These are phyloP conservation scores for Leccinum fibrillosum DNA, from an alignment of 768 basidiomycete species.

Conservation along the genomic window DNA sequence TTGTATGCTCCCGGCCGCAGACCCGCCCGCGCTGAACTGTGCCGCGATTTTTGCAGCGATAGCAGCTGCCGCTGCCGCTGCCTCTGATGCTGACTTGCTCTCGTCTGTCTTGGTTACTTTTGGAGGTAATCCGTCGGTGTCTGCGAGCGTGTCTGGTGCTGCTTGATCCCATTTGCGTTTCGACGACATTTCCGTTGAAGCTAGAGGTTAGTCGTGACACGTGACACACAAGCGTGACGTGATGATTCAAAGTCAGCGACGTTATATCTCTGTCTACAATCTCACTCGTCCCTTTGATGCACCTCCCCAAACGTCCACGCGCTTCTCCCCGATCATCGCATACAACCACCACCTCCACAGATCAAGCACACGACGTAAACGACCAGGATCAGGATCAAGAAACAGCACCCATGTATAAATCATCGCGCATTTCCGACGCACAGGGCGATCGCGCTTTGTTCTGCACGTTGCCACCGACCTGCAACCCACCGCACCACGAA, in stretches of 20 bases:
- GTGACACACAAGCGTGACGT: slow-evolving; percentile 15
- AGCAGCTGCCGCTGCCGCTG: slow-evolving; percentile 74
- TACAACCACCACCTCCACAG: slow-evolving; percentile 17
- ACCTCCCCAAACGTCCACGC: slow-evolving; percentile 32
- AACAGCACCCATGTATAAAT: slow-evolving; percentile 28
- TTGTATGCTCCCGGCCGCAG: slow-evolving; percentile 38
- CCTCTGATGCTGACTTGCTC: slow-evolving; percentile 51
- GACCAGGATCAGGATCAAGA: slow-evolving; percentile 18
- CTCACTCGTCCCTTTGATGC: slow-evolving; percentile 13
- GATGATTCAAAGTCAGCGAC: slow-evolving; percentile 22
- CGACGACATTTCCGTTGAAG: slow-evolving; percentile 47
- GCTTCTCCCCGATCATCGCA: slow-evolving; percentile 27
- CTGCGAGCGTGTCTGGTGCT: slow-evolving; percentile 39
- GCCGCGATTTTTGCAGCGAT: slow-evolving; percentile 96
- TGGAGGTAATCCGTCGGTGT: slow-evolving; percentile 38
- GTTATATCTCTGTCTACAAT: not conserved
- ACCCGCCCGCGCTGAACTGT: slow-evolving; percentile 56
- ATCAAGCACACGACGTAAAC: not conserved
- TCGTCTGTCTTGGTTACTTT: slow-evolving; percentile 49
- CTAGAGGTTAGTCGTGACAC: slow-evolving; percentile 1
- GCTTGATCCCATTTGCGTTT: slow-evolving; percentile 86
- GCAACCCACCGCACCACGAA: slow-evolving; percentile 50
- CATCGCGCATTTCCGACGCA: slow-evolving; percentile 29
- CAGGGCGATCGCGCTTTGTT: slow-evolving; percentile 41
- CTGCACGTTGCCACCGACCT: slow-evolving; percentile 83